Evolutionary conservation across 2,329 filamentous ascomycete genomes (phyloP), one percentile per base, ranked within the genome.

Genomic region (Colletotrichum caudatum): DNA sequence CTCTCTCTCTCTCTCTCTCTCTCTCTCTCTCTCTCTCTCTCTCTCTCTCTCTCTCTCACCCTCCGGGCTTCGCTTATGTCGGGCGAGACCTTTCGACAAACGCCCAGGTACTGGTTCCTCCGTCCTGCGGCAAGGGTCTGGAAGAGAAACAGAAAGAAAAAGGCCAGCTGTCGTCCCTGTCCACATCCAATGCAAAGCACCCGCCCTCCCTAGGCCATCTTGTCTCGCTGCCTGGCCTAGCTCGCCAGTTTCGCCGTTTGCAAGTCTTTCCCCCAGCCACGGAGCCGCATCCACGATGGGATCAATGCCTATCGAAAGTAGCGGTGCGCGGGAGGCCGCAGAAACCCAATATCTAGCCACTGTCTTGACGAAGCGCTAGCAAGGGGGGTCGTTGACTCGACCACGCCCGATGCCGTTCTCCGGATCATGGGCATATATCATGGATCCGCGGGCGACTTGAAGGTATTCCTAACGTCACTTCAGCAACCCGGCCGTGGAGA

Each of bases 301-400:
- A 8, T 60, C 23, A 20, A 48, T 35, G 35, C 51, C 35, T 68
- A 16, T 56, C 35, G 37, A 50, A 69, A 69, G n/a, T 59, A 71
- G 64, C 69, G 69, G 69, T 69, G 65, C 69, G 39, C 82, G 82
- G 82, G 75, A 78, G 74, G 75, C 78, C 77, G 81, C 83, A 83
- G 79, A 70, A 75, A 74, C 76, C 76, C 78, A 76, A 78, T 78
- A 74, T 73, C 77, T 77, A 75, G 76, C 75, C 76, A 76, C 75
- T 70, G 75, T 77, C 74, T 64, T 56, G 54, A 64, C 65, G 69
- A 51, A 63, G 65, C 59, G 46, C 65, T 76, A 69, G 75, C 76
- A 78, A 76, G 79, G 77, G 79, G 77, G 76, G 60, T 71, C 73
- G 75, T 77, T 76, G 82, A 83, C 82, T 84, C 82, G 82, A 84